Percentiles rank a stretch among this genome's conserved stretches.
These are phyloP conservation scores for Colletotrichum horii DNA, from an alignment of 2,329 filamentous ascomycete species.

Conservation along the genomic window DNA sequence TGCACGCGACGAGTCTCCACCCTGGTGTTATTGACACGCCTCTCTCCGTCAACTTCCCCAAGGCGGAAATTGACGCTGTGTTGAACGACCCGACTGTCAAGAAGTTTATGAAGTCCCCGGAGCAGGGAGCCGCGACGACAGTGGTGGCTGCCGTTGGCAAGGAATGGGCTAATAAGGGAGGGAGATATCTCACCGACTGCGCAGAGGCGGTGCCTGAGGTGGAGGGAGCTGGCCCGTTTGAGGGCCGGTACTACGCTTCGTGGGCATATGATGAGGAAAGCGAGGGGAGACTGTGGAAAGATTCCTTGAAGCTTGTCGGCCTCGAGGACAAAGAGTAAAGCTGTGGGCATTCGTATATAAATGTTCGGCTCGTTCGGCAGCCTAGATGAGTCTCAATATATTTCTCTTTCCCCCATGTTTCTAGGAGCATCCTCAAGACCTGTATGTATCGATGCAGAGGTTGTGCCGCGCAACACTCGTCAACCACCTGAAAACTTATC, in stretches of 20 bases:
- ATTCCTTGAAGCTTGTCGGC: not conserved
- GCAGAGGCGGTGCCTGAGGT: constrained; percentile 14
- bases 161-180: constrained; percentile 49
- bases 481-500: not conserved
- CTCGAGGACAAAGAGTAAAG: not conserved
- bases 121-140: constrained; percentile 54
- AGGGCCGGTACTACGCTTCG: not conserved
- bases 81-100: not conserved
- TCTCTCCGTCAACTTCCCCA: not conserved
- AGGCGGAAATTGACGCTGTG: not conserved
- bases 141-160: constrained; percentile 46
- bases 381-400: not conserved
- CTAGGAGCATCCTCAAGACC: no score
- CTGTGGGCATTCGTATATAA: not conserved
- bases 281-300: not conserved
- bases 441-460: no score
- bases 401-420: not conserved
- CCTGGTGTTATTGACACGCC: constrained; percentile 8
- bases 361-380: not conserved
- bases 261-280: not conserved
- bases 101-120: constrained; percentile 22
- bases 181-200: constrained; percentile 49
- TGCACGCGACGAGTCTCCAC: constrained; percentile 34
- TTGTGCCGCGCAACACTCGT: no score
- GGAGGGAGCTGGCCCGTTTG: not conserved